These are phyloP conservation scores for Solanum hybrid DNA, from an alignment of 305 asterid species.

Conservation along the genomic window DNA sequence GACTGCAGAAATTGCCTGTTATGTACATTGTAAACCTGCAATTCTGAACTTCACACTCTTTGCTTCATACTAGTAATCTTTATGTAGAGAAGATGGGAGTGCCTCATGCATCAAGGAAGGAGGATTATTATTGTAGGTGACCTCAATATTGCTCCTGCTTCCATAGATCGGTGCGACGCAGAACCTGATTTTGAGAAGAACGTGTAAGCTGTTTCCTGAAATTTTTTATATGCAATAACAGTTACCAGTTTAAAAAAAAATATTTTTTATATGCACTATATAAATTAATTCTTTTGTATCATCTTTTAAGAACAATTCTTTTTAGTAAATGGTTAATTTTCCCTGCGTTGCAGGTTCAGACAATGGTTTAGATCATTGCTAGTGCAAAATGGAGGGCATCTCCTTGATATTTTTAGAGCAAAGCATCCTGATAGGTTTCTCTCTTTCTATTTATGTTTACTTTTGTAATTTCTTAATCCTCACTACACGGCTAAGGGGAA, in stretches of 20 bases:
- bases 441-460: slow-evolving; percentile 14
- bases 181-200: slow-evolving; percentile 82
- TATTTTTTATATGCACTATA: not conserved
- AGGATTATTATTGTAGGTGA: slow-evolving; percentile 82
- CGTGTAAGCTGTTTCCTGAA: slow-evolving; percentile 41
- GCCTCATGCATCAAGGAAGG: slow-evolving; percentile 56
- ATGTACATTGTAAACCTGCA: slow-evolving; percentile 1
- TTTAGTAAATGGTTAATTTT: not conserved
- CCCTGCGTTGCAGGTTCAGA: slow-evolving; percentile 53
- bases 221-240: not conserved
- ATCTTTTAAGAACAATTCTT: not conserved
- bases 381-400: slow-evolving; percentile 59
- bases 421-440: slow-evolving; percentile 74
- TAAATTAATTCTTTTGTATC: not conserved
- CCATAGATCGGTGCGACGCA: slow-evolving; percentile 86
- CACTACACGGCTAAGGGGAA: not conserved
- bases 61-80: slow-evolving; percentile 29
- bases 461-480: not conserved
- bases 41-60: slow-evolving; percentile 14
- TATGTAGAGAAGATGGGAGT: slow-evolving; percentile 85
- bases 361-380: slow-evolving; percentile 85
- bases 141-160: slow-evolving; percentile 80
- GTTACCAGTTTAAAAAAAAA: not conserved
- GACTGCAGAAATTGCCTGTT: not conserved
- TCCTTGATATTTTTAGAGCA: slow-evolving; percentile 67